Evolutionary conservation across 1,284 basidiomycete species (phyloP), one percentile per base, ranked within the genome.

Genomic region (Inonotus obliquus): DNA sequence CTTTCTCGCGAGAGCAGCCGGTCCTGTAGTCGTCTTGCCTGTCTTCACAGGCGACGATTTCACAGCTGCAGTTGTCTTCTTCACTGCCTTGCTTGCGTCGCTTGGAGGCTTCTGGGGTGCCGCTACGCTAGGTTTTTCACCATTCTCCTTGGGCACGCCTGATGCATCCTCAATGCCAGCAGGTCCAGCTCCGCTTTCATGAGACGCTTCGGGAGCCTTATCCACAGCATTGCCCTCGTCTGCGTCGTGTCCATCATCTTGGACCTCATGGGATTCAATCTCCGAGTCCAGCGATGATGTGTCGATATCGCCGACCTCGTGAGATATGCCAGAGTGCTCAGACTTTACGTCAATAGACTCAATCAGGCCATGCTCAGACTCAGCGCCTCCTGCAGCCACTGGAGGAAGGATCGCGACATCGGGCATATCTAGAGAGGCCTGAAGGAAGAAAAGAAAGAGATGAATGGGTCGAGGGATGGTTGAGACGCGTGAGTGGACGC

Each of bases 1-100:
- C 81, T 85, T 89, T 75, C 85, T 89, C 59, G 85, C 85, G 19
- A 79, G 71, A 57, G 83, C 80, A 39, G 82, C 81, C 48, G 64
- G 35, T n/a, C 56, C 54, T 47, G 60, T 51, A 13, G 60, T 37
- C 32, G 64, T 51, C 57, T 58, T 65, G 35, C 64, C 47, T 19
- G 56, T 47, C 45, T 59, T 65, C 21, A 60, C 58, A 44, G 63
- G 59, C n/a, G 66, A 64, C 23, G 65, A 55, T 53, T 64, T 62
- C 23, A 48, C 53, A 45, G 65, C 27, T 21, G 54, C 60, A 13
- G 58, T 23, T 2, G 57, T 29, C 51, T 62, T 65, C 60, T 39
- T 62, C 35, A 51, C 54, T 21, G 54, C 51, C 60, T 62, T 63
- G 51, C 38, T 52, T 13, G 29, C 44, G 29, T 60, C 62, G 47